Base-by-base conservation (phyloP, 768 basidiomycete species). In the Mycena rebaudengoi region DNA sequence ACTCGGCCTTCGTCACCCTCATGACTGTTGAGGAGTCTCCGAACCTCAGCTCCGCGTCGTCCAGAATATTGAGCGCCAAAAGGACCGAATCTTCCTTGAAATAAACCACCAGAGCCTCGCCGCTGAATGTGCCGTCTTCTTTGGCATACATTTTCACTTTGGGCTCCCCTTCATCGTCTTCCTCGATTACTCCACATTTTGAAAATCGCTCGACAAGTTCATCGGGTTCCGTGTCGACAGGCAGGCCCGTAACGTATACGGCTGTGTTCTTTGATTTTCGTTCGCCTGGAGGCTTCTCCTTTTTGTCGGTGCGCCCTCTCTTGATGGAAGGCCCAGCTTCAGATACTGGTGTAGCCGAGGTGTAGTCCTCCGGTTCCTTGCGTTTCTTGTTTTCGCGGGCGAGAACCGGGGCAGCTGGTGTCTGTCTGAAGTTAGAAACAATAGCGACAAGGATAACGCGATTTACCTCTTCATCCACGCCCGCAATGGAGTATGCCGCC, bases 51-150 rank as follows among this genome's bases (percentile, higher is more conserved):
- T 98, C 96, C 2, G 94, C 94, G 62, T 98, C 97, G 74, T 98
- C 96, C 63, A 99, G 80, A 54, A 99, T 81, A 68, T 83, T 91
- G 64, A 93, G 72, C 10, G 96, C 97, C 55, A 99, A 82, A 4
- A 80, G 77, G 20, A 99, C 98, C n/a, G 92, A 94, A 63, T 95
- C 96, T 74, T 97, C 95, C 76, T 98, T 98, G 84, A 98, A 97
- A 77, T 93, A 99, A 32, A 98, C 95, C 60, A 99, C 90, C 67
- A 99, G 79, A 3, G 96, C 97, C 68, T 99, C 97, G 37, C 98
- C 97, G 69, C 87, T 98, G 77, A 98, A 98, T 25, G 85, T 73
- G 32, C 96, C 96, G 63, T 93, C 87, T 6, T 94, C 94, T 61
- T 87, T 88, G 45, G 92, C 91, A 76, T 99, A 99, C 81, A 99